Conservation (phyloP, 2,329 filamentous ascomycete genomes). For the Metarhizium album region DNA sequence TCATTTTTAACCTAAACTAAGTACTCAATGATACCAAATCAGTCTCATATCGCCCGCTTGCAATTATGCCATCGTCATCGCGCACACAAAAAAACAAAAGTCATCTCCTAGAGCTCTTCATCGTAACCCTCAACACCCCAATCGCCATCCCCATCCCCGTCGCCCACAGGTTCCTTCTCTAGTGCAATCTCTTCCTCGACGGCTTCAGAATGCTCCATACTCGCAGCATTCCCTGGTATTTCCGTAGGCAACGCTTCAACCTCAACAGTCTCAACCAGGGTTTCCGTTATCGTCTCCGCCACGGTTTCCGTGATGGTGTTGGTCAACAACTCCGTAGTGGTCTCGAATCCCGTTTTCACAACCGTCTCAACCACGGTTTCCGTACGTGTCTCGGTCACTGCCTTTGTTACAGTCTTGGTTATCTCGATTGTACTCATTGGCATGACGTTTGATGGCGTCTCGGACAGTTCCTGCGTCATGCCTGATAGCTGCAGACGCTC, state of each 20-base stretch:
- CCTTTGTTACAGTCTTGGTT: slow-evolving; percentile 14
- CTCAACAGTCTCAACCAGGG: slow-evolving; percentile 9
- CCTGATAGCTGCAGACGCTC: slow-evolving; percentile 4
- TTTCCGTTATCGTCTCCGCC: slow-evolving; percentile 18
- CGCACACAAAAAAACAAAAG: background rate
- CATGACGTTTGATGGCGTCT: background rate
- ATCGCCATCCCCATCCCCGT: background rate
- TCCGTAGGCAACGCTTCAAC: slow-evolving; percentile 9
- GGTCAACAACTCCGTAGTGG: background rate
- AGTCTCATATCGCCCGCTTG: background rate
- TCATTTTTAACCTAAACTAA: background rate
- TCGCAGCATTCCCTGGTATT: slow-evolving; percentile 4
- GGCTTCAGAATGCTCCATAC: slow-evolving; percentile 4
- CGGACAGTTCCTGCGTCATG: background rate
- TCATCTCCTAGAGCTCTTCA: background rate
- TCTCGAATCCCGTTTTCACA: background rate
- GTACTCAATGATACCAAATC: background rate
- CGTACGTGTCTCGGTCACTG: slow-evolving; percentile 6
- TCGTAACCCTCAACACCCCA: background rate
- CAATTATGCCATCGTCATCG: background rate
- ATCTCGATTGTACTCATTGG: slow-evolving; percentile 6
- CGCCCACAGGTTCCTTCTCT: background rate
- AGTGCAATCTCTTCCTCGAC: background rate
- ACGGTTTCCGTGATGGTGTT: slow-evolving; percentile 23
- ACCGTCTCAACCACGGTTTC: slow-evolving; percentile 16